Evolutionary conservation across 1,284 basidiomycete genomes (phyloP).

Genomic region (Cerrena zonata): DNA sequence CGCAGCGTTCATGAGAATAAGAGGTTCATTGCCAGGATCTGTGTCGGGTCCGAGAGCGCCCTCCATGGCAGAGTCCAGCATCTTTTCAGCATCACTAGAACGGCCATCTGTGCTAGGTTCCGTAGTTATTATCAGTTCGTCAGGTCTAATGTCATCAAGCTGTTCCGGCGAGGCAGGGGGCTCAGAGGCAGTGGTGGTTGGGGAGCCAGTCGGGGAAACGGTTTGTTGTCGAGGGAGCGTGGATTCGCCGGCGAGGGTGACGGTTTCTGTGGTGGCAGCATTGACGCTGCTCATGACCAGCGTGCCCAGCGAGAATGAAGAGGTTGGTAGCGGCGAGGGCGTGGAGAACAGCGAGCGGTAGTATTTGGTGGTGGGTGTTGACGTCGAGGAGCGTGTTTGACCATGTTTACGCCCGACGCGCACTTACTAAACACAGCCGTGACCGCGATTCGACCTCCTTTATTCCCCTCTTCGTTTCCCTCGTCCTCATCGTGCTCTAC

Average conservation of each 20-base stretch:
- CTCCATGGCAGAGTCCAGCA: constrained; percentile 12
- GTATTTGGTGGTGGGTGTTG: not conserved
- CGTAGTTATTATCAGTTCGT: not conserved
- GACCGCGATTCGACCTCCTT: not conserved
- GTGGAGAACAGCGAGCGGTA: not conserved
- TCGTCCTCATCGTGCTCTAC: not conserved
- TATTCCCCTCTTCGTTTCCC: not conserved
- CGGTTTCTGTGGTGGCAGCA: not conserved
- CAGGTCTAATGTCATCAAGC: not conserved
- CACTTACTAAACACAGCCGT: not conserved
- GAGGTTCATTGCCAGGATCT: not conserved
- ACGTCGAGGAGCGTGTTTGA: not conserved
- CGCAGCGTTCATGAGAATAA: constrained; percentile 3
- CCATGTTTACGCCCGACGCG: constrained; percentile 1
- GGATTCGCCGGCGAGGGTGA: not conserved
- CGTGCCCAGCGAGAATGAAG: not conserved
- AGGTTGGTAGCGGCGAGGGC: not conserved
- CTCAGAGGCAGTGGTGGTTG: not conserved
- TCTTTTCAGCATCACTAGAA: constrained; percentile 16
- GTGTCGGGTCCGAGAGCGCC: not conserved
- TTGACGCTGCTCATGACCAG: constrained; percentile 6
- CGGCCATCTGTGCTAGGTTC: constrained; percentile 12
- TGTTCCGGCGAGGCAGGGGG: not conserved
- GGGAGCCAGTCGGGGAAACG: not conserved
- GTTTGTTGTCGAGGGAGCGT: not conserved